These are phyloP conservation scores for Dryas drummondii DNA, from an alignment of 306 rosid species.

Conservation along the genomic window DNA sequence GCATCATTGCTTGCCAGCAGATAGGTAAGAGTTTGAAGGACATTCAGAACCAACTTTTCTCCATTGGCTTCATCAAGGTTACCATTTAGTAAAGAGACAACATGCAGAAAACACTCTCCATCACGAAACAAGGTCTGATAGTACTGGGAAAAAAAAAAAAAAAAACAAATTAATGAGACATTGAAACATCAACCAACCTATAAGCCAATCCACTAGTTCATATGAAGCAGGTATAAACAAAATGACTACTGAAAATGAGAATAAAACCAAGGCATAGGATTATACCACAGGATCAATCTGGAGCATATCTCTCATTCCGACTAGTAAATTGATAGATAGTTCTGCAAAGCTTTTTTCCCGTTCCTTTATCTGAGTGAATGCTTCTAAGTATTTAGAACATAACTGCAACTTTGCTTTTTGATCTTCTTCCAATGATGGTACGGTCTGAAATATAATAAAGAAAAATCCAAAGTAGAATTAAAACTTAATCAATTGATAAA, in stretches of 20 bases:
- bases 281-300: constrained; percentile 65
- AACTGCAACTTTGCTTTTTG: constrained; percentile 70
- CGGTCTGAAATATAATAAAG: constrained; percentile 45
- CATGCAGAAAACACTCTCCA: constrained; percentile 96
- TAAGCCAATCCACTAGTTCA: constrained; percentile 19
- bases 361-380: constrained; percentile 83
- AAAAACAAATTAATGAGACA: constrained; percentile 24
- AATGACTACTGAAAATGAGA: constrained; percentile 11
- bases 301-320: constrained; percentile 78
- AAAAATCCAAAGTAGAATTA: constrained; percentile 21
- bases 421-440: constrained; percentile 68
- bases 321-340: constrained; percentile 74
- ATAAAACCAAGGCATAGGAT: constrained; percentile 26
- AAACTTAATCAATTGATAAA: constrained; percentile 20
- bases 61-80: constrained; percentile 58
- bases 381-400: constrained; percentile 88
- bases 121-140: constrained; percentile 91
- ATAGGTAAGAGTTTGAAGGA: constrained; percentile 84
- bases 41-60: constrained; percentile 81
- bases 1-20: constrained; percentile 80
- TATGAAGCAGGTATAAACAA: constrained; percentile 6
- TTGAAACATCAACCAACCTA: constrained; percentile 26
- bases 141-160: constrained; percentile 66
- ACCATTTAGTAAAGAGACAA: constrained; percentile 88
- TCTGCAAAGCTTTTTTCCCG: constrained; percentile 63